These are phyloP conservation scores for Pythium biforme DNA, from an alignment of 352 stramenopile species.

Conservation along the genomic window DNA sequence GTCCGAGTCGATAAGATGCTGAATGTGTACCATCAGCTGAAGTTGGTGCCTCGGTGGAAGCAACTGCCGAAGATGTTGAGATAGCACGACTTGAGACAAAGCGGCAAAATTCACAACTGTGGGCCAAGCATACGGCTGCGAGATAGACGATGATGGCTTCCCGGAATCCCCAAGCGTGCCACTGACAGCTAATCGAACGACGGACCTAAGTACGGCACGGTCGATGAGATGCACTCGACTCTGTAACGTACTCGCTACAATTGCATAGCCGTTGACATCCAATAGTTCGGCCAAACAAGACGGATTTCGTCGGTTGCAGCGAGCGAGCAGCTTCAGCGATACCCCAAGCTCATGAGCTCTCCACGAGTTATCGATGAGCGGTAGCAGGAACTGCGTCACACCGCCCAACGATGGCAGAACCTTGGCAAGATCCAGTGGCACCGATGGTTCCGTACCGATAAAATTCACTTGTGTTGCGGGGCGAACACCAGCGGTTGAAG, in stretches of 20 bases:
- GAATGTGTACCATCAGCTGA: slow-evolving; percentile 48
- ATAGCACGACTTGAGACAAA: slow-evolving; percentile 58
- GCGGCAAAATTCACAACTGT: slow-evolving; percentile 54
- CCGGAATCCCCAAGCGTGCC: slow-evolving; percentile 13
- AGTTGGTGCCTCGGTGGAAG: slow-evolving; percentile 47
- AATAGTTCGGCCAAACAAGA: slow-evolving; percentile 62
- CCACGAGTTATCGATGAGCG: slow-evolving; percentile 55
- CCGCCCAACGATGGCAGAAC: slow-evolving; percentile 62
- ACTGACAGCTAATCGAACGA: slow-evolving; percentile 51
- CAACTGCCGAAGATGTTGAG: slow-evolving; percentile 36
- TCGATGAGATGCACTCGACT: slow-evolving; percentile 48
- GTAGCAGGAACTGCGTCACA: slow-evolving; percentile 54
- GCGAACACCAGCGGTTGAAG: not conserved
- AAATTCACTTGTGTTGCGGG: slow-evolving; percentile 41
- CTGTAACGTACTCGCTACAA: slow-evolving; percentile 47
- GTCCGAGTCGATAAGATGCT: slow-evolving; percentile 37
- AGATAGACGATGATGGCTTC: not conserved
- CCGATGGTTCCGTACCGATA: slow-evolving; percentile 46
- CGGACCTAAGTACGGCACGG: slow-evolving; percentile 37
- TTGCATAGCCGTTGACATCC: slow-evolving; percentile 50
- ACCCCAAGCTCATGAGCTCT: slow-evolving; percentile 42
- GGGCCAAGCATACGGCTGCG: slow-evolving; percentile 14
- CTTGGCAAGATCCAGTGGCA: slow-evolving; percentile 53
- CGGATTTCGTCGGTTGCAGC: slow-evolving; percentile 54
- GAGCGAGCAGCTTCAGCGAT: slow-evolving; percentile 46